Conservation (phyloP, 805 yeast genomes). For the Lachancea sp. region DNA sequence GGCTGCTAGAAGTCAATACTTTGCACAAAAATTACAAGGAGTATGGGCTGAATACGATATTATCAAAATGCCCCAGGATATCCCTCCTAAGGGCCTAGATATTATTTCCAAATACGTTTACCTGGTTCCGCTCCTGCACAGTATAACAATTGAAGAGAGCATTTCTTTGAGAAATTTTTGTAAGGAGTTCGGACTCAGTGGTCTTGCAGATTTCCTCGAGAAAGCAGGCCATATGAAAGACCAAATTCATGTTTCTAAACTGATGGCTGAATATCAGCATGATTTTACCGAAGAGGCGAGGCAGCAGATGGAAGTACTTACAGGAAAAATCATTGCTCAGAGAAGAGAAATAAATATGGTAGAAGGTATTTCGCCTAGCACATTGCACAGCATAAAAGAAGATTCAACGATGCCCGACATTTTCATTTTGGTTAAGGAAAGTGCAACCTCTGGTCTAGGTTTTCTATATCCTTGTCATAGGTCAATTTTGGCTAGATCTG, state of each 20-base stretch:
- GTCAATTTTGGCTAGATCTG: slow-evolving; percentile 53
- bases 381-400: slow-evolving; percentile 1
- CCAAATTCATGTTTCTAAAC: slow-evolving; percentile 29
- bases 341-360: slow-evolving; percentile 7
- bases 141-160: slow-evolving; percentile 29
- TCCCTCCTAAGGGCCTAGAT: slow-evolving; percentile 21
- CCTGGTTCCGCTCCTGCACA: slow-evolving; percentile 37
- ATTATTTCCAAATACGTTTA: slow-evolving; percentile 32
- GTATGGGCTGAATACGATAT: slow-evolving; percentile 23
- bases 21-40: slow-evolving; percentile 21
- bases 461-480: slow-evolving; percentile 57
- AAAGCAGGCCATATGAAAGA: slow-evolving; percentile 26
- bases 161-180: slow-evolving; percentile 32
- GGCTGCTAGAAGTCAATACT: slow-evolving; percentile 33
- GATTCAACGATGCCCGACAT: slow-evolving; percentile 39
- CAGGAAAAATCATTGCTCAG: slow-evolving; percentile 15
- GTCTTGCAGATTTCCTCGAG: slow-evolving; percentile 35
- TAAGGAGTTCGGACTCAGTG: slow-evolving; percentile 30
- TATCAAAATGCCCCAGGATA: slow-evolving; percentile 16
- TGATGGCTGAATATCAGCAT: slow-evolving; percentile 31
- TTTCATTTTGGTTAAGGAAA: slow-evolving; percentile 34
- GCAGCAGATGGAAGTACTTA: slow-evolving; percentile 22
- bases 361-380: neutral
- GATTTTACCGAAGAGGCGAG: slow-evolving; percentile 30
- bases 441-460: slow-evolving; percentile 19